Conservation (phyloP, 345 rosid genomes). For the Acer yangbiense region DNA sequence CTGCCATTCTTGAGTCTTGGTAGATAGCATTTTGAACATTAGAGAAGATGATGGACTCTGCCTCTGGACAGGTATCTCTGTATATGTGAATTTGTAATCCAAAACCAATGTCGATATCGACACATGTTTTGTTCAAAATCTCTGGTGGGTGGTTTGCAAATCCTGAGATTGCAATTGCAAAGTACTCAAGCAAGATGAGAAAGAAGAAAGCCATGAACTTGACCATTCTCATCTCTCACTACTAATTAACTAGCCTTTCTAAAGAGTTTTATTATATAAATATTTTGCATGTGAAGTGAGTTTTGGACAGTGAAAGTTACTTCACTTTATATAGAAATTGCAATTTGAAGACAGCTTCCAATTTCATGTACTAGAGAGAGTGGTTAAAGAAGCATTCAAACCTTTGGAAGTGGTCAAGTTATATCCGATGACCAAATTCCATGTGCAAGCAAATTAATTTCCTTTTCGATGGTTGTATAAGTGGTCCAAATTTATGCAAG, state of each 20-base stretch:
- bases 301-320: background rate
- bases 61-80: constrained; percentile 62
- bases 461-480: too few relatives aligned
- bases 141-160: constrained; percentile 24
- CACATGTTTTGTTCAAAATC: constrained; percentile 47
- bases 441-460: constrained; percentile 6
- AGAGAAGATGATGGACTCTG: constrained; percentile 59
- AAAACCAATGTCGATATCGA: constrained; percentile 41
- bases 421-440: constrained; percentile 24
- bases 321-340: constrained; percentile 13
- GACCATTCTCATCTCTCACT: constrained; percentile 17
- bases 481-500: too few relatives aligned
- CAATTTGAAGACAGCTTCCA: background rate
- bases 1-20: constrained; percentile 74
- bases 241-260: background rate
- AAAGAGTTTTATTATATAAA: background rate
- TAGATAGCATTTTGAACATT: constrained; percentile 60
- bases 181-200: constrained; percentile 13
- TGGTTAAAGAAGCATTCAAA: constrained; percentile 34
- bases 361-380: constrained; percentile 6
- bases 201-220: constrained; percentile 14
- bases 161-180: constrained; percentile 12
- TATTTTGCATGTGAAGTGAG: background rate
- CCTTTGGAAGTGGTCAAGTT: constrained; percentile 25
- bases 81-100: constrained; percentile 51